Conservation (phyloP, 2,329 filamentous ascomycete genomes). For the Aspergillus japonicus region DNA sequence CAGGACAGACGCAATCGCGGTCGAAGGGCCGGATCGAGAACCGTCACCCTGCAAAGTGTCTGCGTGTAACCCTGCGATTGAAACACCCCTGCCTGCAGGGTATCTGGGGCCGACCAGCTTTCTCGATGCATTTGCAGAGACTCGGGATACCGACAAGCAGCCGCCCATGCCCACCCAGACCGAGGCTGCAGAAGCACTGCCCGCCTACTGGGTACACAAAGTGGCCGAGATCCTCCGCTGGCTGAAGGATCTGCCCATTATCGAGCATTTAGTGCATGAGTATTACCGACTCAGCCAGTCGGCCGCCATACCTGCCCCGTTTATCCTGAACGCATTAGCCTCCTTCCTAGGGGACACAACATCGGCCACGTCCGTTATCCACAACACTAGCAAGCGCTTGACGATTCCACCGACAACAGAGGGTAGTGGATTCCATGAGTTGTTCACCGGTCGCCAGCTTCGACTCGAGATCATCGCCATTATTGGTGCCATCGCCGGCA, state of each 20-base stretch:
- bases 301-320: slow-evolving; percentile 29
- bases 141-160: slow-evolving; percentile 19
- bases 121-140: slow-evolving; percentile 27
- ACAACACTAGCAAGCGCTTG: slow-evolving; percentile 28
- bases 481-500: slow-evolving; percentile 40
- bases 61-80: slow-evolving; percentile 5
- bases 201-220: slow-evolving; percentile 24
- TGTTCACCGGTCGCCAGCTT: slow-evolving; percentile 39
- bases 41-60: neutral
- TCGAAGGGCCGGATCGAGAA: neutral
- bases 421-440: slow-evolving; percentile 36
- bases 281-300: slow-evolving; percentile 5
- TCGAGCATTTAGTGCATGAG: slow-evolving; percentile 19
- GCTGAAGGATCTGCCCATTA: slow-evolving; percentile 17
- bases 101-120: slow-evolving; percentile 39
- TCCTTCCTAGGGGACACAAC: too few relatives aligned
- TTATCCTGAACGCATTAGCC: slow-evolving; percentile 30
- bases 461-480: slow-evolving; percentile 40
- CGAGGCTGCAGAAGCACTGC: slow-evolving; percentile 4
- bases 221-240: slow-evolving; percentile 17
- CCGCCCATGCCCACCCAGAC: neutral
- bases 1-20: neutral
- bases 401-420: slow-evolving; percentile 23
- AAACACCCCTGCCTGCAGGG: slow-evolving; percentile 23
- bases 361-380: slow-evolving; percentile 16